Base-by-base conservation (phyloP, 495 filamentous ascomycete genomes). In the Pseudoneurospora amorphoporcata region DNA sequence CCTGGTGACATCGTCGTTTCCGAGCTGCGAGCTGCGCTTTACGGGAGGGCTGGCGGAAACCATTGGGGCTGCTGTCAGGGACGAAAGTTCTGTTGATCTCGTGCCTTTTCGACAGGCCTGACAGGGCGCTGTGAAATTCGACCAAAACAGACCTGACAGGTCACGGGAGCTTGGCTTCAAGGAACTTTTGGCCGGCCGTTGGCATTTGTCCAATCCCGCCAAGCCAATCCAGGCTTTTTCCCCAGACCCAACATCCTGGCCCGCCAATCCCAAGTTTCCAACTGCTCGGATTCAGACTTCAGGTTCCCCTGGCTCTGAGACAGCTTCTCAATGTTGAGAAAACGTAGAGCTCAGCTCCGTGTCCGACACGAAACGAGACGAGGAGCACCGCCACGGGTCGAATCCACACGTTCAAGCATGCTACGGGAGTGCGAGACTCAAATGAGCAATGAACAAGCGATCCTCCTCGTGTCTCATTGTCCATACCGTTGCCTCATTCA, bases 11-110 rank as follows among this genome's bases (percentile, higher is more conserved):
- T 29, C 29, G 53, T 65, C 29, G 14, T 12, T 65, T 65, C 53
- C 29, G 29, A 65, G 53, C 73, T 69, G 39, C 47, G 47, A 58
- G 61, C 73, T 69, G 39, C 70, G 23, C 72, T 74, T 74, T 70
- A 68, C 70, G 71, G 29, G 65, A 53, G 23, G 71, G 53, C 73
- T 71, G 70, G 39, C 45, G 68, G 32, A 29, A 29, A 23, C 19
- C 7, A 38, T 53, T 43, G 29, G 39, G 72, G 73, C 68, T 73
- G 39, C 68, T 53, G 38, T 68, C 68, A 53, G 47, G 73, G 73
- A 73, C 68, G 43, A 79, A 78, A 74, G 45, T 71, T 79, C 77
- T 79, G 76, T 38, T 79, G 79, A 77, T 77, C 79, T 80, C 79
- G 79, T 79, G 77, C 73, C 65, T 65, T 29, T 16, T 17, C 29